phyloP scores from a whole-genome alignment of 352 stramenopile species.

The Globisporangium lucens region DNA sequence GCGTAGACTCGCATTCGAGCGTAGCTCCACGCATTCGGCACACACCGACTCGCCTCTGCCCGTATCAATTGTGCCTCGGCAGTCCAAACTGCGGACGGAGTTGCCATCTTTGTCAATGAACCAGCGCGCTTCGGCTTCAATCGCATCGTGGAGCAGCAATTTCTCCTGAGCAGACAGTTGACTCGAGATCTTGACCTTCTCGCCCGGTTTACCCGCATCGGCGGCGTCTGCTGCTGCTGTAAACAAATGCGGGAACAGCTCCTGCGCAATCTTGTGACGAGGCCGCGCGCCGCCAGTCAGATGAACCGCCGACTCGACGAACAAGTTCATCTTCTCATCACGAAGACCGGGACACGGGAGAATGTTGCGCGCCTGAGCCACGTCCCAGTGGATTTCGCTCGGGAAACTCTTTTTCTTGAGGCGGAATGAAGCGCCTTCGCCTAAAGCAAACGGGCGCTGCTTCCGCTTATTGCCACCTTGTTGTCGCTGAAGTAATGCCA shows the following conservation, averaged over 20 bases:
- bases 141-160: slow-evolving; percentile 63
- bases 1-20: slow-evolving; percentile 50
- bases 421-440: slow-evolving; percentile 15
- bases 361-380: slow-evolving; percentile 31
- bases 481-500: neutral
- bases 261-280: slow-evolving; percentile 58
- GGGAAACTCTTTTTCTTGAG: slow-evolving; percentile 46
- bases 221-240: slow-evolving; percentile 5
- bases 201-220: neutral
- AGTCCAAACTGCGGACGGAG: slow-evolving; percentile 69
- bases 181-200: slow-evolving; percentile 1
- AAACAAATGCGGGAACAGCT: slow-evolving; percentile 73
- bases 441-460: neutral
- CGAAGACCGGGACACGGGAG: slow-evolving; percentile 68
- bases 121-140: slow-evolving; percentile 71
- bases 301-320: slow-evolving; percentile 55
- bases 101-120: slow-evolving; percentile 78
- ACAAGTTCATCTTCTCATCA: slow-evolving; percentile 46
- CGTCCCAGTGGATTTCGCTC: slow-evolving; percentile 56
- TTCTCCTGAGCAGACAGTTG: slow-evolving; percentile 38
- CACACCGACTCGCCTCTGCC: slow-evolving; percentile 43
- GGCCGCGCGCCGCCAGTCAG: slow-evolving; percentile 62
- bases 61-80: slow-evolving; percentile 41
- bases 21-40: slow-evolving; percentile 39
- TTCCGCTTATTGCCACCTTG: neutral